phyloP scores from a whole-genome alignment of 495 filamentous ascomycete genomes.

The Hyaloscypha bicolor region DNA sequence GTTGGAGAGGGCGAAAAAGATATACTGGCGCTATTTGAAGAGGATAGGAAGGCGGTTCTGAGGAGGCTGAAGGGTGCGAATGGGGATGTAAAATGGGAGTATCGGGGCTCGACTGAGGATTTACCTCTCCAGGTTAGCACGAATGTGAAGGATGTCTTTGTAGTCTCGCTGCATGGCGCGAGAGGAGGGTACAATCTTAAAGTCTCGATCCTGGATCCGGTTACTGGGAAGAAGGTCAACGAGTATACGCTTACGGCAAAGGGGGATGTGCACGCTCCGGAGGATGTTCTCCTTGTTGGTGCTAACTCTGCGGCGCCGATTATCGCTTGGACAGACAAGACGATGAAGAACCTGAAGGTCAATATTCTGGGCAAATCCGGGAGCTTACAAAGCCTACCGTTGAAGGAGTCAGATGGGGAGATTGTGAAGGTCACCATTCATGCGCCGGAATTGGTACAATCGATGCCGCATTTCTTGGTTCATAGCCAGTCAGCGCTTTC shows the following conservation, averaged over 20 bases:
- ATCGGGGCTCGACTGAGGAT: slow-evolving; percentile 66
- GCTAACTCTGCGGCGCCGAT: slow-evolving; percentile 81
- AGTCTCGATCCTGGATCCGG: slow-evolving; percentile 68
- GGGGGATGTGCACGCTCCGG: slow-evolving; percentile 63
- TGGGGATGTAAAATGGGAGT: slow-evolving; percentile 80
- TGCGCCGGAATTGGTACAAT: slow-evolving; percentile 68
- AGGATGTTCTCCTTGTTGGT: slow-evolving; percentile 78
- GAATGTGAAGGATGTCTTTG: slow-evolving; percentile 71
- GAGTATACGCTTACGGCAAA: slow-evolving; percentile 72
- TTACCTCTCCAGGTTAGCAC: slow-evolving; percentile 78
- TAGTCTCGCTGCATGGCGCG: slow-evolving; percentile 73
- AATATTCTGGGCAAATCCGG: slow-evolving; percentile 75
- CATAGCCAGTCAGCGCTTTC: slow-evolving; percentile 71
- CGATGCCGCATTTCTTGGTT: slow-evolving; percentile 79
- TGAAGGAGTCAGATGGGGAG: slow-evolving; percentile 48
- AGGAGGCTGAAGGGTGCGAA: slow-evolving; percentile 70
- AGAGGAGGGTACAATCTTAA: slow-evolving; percentile 69
- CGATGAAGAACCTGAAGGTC: slow-evolving; percentile 67
- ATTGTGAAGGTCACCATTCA: slow-evolving; percentile 72
- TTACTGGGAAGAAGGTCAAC: slow-evolving; percentile 66
- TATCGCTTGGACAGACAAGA: slow-evolving; percentile 78
- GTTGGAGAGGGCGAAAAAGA: slow-evolving; percentile 58
- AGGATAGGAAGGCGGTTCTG: slow-evolving; percentile 58
- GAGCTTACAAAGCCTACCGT: slow-evolving; percentile 50
- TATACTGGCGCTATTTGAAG: slow-evolving; percentile 68